phyloP scores from a whole-genome alignment of 495 filamentous ascomycete species.

The Chaetomium tenue region DNA sequence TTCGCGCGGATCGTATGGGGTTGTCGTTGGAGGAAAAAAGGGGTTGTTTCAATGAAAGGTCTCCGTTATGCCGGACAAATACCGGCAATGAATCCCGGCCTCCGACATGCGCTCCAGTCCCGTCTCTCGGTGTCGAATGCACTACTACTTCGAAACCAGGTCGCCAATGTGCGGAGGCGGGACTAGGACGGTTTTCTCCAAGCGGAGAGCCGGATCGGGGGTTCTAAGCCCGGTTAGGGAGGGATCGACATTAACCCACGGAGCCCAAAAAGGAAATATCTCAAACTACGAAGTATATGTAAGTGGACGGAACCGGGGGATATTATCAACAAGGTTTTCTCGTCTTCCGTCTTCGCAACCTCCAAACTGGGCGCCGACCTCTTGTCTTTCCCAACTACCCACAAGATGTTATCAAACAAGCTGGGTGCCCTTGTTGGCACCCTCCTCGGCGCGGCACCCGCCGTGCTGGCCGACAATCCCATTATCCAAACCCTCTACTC shows the following conservation, averaged over 20 bases:
- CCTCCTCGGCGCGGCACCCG: not conserved
- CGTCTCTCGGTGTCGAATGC: not conserved
- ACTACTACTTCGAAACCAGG: too few species aligned
- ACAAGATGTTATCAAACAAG: not conserved
- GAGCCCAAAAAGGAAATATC: not conserved
- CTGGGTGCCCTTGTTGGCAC: not conserved
- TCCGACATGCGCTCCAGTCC: conserved; percentile 2
- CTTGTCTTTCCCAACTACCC: not conserved
- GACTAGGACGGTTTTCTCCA: not conserved
- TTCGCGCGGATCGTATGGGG: too few species aligned
- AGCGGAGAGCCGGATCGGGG: not conserved
- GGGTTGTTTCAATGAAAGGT: too few species aligned
- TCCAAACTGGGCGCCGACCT: not conserved
- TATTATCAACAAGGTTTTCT: not conserved
- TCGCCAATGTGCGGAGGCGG: not conserved
- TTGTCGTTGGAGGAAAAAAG: too few species aligned
- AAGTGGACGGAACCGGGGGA: not conserved
- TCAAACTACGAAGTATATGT: not conserved
- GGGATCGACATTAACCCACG: not conserved
- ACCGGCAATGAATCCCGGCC: not conserved
- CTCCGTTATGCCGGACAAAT: too few species aligned
- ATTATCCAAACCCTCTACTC: conserved; percentile 1
- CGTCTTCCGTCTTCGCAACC: not conserved
- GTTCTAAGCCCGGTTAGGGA: not conserved
- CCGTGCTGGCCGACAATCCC: not conserved